Evolutionary conservation across 345 rosid genomes (phyloP), one percentile per base, ranked within the genome.

Genomic region (Salix koriyanagi): DNA sequence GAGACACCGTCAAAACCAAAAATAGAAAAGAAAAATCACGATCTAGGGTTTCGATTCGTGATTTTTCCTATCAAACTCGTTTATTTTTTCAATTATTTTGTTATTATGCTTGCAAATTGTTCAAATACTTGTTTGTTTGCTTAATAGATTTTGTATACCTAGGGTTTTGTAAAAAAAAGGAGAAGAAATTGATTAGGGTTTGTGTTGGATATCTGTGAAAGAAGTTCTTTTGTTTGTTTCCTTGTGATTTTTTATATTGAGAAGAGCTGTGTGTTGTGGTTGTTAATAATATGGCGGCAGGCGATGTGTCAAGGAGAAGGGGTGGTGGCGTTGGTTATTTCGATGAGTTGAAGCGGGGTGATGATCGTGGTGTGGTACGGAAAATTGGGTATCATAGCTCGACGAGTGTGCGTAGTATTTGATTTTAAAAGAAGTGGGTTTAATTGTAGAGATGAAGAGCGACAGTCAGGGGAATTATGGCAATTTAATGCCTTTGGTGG

Each of bases 251-350:
- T 86, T 88, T 60, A 15, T 28, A 15, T 28, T 84, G 79, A 77
- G 82, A 72, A 82, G 90, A 75, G 82, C 30, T 65, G 36, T 32
- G 32, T 64, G 83, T 74, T 86, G 83, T 84, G 88, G 93, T 83
- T 86, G 84, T 83, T 81, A 88, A 80, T 73, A 75, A 88, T 78
- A 92, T 92, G 97, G 94, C 92, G 80, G 86, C 94, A 89, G 93
- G 97, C 23, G 84, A 77, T 72, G 89, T 90, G 42, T 86, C 86
- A 21, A 87, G 87, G 79, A 86, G 89, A 73, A 78, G 85, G 73
- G 87, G 73, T 80, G 37, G 62, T 32, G 16, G 61, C 71, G 66
- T 80, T 73, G 50, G 69, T 68, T 74, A 80, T 71, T 68, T 76
- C 62, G 69, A 70, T 62, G 65, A 71, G 61, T 76, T 66, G 65